Evolutionary conservation across 192 early-diverging fungal genomes (phyloP).

Genomic region (Backusella tuberculispora): DNA sequence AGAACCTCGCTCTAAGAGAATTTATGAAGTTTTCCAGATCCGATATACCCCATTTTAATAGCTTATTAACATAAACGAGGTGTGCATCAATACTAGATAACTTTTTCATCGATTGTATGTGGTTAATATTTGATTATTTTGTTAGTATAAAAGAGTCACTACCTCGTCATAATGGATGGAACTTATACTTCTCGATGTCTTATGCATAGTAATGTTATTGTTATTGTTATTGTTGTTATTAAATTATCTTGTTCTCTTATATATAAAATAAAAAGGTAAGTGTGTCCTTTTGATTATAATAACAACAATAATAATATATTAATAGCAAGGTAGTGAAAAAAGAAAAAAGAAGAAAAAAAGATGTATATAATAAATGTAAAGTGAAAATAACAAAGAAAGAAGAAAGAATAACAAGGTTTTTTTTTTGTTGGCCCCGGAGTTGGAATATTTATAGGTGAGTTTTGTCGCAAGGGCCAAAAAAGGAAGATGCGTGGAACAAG

Average conservation of each 20-base stretch:
- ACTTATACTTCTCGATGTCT: background rate
- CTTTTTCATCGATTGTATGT: conserved; percentile 1
- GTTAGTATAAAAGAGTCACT: background rate
- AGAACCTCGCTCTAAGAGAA: conserved; percentile 18
- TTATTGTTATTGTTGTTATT: background rate
- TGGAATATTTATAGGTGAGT: background rate
- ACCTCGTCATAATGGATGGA: conserved; percentile 21
- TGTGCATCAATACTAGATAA: conserved; percentile 17
- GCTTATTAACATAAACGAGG: conserved; percentile 14
- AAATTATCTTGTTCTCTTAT: too few relatives aligned
- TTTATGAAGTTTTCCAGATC: conserved; percentile 21
- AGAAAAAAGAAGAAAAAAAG: background rate
- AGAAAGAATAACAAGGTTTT: conserved; percentile 8
- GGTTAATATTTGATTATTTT: background rate
- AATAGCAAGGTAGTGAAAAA: background rate
- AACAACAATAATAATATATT: background rate
- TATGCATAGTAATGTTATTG: conserved; percentile 2
- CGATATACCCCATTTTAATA: conserved; percentile 21
- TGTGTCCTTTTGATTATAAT: background rate
- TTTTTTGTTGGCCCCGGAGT: background rate
- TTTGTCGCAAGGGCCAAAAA: background rate
- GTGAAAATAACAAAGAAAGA: background rate
- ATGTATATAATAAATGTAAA: background rate
- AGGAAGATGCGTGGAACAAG: background rate
- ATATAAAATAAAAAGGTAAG: too few relatives aligned